These are phyloP conservation scores for Carpinus viminea DNA, from an alignment of 306 rosid genomes.

Conservation along the genomic window DNA sequence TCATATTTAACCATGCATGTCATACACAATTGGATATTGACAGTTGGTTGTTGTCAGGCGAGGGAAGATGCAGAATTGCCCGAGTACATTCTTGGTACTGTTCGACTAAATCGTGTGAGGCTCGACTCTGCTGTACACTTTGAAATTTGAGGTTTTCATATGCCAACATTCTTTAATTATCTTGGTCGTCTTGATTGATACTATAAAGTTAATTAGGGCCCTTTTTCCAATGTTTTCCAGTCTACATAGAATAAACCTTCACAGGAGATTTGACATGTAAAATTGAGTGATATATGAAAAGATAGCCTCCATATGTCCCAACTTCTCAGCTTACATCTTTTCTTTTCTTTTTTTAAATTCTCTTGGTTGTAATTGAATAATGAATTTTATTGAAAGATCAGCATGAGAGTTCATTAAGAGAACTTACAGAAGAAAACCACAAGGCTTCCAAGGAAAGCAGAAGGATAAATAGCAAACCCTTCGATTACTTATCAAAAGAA, in stretches of 20 bases:
- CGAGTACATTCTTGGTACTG: conserved; percentile 88
- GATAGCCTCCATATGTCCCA: not conserved
- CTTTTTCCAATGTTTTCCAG: not conserved
- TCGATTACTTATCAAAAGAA: no score
- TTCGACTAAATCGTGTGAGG: conserved; percentile 67
- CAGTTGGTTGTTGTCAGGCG: conserved; percentile 52
- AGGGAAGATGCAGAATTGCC: conserved; percentile 80
- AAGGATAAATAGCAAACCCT: not conserved
- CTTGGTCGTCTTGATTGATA: not conserved
- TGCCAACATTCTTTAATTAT: conserved; percentile 1
- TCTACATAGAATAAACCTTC: not conserved
- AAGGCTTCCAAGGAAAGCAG: not conserved
- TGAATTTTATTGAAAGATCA: not conserved
- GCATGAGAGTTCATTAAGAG: not conserved
- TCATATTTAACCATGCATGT: not conserved
- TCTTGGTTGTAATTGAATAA: not conserved
- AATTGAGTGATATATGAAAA: not conserved
- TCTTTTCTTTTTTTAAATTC: not conserved
- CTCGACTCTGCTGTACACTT: conserved; percentile 63
- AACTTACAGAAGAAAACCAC: conserved; percentile 2
- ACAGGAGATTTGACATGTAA: not conserved
- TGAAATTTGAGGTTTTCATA: conserved; percentile 39
- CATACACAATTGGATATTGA: conserved; percentile 27
- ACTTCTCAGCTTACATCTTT: not conserved
- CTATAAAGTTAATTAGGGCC: not conserved